These are phyloP conservation scores for Shiraia sp. DNA, from an alignment of 2,329 filamentous ascomycete genomes.

Conservation along the genomic window DNA sequence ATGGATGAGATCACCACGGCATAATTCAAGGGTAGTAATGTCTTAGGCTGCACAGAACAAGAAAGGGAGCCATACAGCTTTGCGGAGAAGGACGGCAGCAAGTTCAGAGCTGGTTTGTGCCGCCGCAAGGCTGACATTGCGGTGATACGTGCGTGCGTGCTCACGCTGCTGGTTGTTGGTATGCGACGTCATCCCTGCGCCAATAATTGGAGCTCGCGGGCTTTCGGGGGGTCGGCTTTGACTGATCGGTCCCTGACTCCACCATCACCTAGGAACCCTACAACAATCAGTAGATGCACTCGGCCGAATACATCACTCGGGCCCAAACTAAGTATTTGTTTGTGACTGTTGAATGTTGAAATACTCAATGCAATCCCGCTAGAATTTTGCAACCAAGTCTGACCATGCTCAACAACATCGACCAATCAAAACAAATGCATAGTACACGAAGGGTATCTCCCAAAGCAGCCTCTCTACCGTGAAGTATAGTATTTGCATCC, in stretches of 20 bases:
- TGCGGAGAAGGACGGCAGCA: neutral
- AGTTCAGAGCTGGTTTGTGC: neutral
- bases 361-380: no score
- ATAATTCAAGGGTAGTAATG: neutral
- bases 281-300: neutral
- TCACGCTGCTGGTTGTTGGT: slow-evolving; percentile 7
- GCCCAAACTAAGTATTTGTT: no score
- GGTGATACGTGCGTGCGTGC: neutral
- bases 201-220: slow-evolving; percentile 1
- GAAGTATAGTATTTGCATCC: neutral
- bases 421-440: neutral
- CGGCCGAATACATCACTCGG: no score
- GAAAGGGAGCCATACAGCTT: no score
- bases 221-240: slow-evolving; percentile 16
- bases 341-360: no score
- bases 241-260: no score
- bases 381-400: no score
- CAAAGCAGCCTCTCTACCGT: slow-evolving; percentile 5
- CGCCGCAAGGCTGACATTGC: neutral
- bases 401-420: neutral
- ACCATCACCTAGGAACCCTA: no score
- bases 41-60: neutral
- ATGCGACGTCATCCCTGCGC: slow-evolving; percentile 20
- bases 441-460: slow-evolving; percentile 24
- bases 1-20: slow-evolving; percentile 16